Evolutionary conservation across 768 basidiomycete genomes (phyloP), one percentile per base, ranked within the genome.

Genomic region (Termitomyces sp.): DNA sequence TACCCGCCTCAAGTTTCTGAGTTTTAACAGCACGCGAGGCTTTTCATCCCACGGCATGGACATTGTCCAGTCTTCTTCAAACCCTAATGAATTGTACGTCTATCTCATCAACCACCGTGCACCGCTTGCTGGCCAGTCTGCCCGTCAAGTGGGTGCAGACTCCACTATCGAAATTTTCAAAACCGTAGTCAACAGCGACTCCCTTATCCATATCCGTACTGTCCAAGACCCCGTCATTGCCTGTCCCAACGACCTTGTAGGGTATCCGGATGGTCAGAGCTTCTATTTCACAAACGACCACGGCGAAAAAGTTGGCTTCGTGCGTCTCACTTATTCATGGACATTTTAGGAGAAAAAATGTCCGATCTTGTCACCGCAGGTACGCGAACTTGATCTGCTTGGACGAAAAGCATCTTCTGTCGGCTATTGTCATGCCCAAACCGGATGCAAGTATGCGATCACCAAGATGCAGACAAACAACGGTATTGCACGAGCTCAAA

Each of bases 251-350:
- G 89, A 90, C 66, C 56, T 91, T 14, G 80, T 84, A n/a, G 88
- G 89, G 32, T 79, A 76, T 33, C 67, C 81, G 3, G 85, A 89
- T 62, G 87, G 87, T 30, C 74, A 79, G 60, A 82, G 80, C 41
- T 83, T 91, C 58, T 84, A 82, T 68, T 82, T 90, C 67, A 87
- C 88, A 33, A 92, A 91, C 64, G 87, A 89, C 60, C 77, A 84
- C 61, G 74, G 75, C 20, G 66, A 66, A 43, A 89, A 87, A 72
- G 70, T 77, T 20, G 80, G 84, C 52, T 61, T 75, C 54, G 87
- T 88, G 66, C 51, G 84, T 70, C 32, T 33, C 48, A 18, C 46
- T 48, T 36, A 41, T 57, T 36, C 20, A 9, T 47, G 36, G 10
- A 30, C 13, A 32, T 30, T 32, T 14, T 20, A 30, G 6, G 9